Base-by-base conservation (phyloP, 306 rosid species). In the Cyamopsis tetragonoloba region DNA sequence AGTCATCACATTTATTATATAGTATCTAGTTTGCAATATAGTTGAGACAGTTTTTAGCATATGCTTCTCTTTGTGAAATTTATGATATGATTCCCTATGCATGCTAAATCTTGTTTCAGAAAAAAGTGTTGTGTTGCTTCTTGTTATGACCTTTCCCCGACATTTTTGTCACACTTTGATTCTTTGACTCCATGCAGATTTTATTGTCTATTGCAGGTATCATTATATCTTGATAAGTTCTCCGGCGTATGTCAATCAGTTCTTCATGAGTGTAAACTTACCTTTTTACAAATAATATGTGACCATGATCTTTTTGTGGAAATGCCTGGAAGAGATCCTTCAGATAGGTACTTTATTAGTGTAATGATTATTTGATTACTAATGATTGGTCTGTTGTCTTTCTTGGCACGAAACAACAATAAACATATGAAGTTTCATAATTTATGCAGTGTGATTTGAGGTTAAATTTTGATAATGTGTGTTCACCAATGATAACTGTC, bases 301-400 rank as follows among this genome's bases (percentile, higher is more conserved):
- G 98, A 93, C 75, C 98, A 93, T 13, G 98, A 93, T 81, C 97
- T 93, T 51, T 93, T 93, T 79, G 95, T 93, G 66, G 98, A 93
- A 88, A 93, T 93, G 98, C 98, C 98, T 58, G 98, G 98, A 20
- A 86, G 98, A 82, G 98, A 93, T 75, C 97, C 98, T 74, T 93
- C 98, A 67, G 98, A 93, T 75, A 93, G 98, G 98, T 93, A 83
- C 63, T 48, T 60, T 11, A 41, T 41, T 8, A 19, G 17, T 62
- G 34, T 34, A 54, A 13, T 62, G 47, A 28, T 73, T 37, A 14
- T 20, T 38, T 65, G 23, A 64, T 20, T 62, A 20, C 27, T 17
- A 39, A 18, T 37, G 20, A 30, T 7, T 69, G 22, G 18, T 31
- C 32, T 74, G 51, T 11, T 22, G 47, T 54, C 24, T 34, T 47